Percentiles rank a stretch among this genome's conserved stretches.
Conservation (phyloP, 176 grass and related monocot species). For the Microstegium vimineum region DNA sequence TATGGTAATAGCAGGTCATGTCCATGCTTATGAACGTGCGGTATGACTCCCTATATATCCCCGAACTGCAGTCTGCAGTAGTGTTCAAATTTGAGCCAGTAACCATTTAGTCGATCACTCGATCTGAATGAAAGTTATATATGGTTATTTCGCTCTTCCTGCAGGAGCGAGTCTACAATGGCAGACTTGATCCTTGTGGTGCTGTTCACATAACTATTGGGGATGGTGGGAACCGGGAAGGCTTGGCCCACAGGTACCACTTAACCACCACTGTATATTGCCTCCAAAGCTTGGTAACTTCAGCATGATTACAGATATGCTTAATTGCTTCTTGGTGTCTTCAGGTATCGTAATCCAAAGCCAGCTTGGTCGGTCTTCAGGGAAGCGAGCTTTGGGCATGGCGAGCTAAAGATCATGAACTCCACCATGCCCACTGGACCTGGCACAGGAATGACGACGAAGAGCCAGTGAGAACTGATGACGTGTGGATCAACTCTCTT, state of each 20-base stretch:
- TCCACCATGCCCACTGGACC: constrained; percentile 86
- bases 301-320: neutral
- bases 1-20: constrained; percentile 84
- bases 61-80: neutral
- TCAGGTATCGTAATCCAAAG: constrained; percentile 73
- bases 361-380: constrained; percentile 92
- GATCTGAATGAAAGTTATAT: neutral
- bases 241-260: constrained; percentile 72
- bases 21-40: constrained; percentile 91
- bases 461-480: constrained; percentile 70
- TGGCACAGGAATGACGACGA: constrained; percentile 96
- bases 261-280: neutral
- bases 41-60: constrained; percentile 41
- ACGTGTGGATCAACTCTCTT: constrained; percentile 83
- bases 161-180: constrained; percentile 66
- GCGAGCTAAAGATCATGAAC: constrained; percentile 72
- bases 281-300: neutral
- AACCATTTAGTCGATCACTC: neutral
- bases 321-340: neutral
- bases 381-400: constrained; percentile 96
- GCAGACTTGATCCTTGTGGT: constrained; percentile 61
- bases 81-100: neutral
- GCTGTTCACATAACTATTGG: constrained; percentile 90
- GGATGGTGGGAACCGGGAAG: constrained; percentile 93
- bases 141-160: constrained; percentile 4